Evolutionary conservation across 257 asterid species (phyloP), one percentile per base, ranked within the genome.

Genomic region (Solanum gandarillasii): DNA sequence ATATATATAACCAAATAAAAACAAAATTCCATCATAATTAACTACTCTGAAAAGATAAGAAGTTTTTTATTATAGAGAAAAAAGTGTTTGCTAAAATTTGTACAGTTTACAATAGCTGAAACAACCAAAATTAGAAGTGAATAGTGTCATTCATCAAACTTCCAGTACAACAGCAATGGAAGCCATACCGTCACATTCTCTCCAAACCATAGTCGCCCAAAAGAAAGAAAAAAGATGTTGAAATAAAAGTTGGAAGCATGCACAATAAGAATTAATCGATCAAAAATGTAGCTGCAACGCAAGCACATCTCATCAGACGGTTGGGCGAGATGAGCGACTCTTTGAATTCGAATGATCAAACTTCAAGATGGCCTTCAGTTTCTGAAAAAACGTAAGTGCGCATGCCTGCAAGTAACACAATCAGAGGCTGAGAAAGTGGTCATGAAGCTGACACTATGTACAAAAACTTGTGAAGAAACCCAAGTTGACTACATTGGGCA

Each of bases 281-380:
- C 12, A 38, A 34, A 35, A 36, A 12, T 38, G 34, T 76, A 23
- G 58, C 83, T 38, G 21, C 83, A 75, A 38, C 6, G 9, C 52
- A 38, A 38, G 55, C 83, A 38, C 83, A 6, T 75, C 48, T 38
- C 55, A 75, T 75, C 83, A 68, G 86, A 90, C 58, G 74, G 92
- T 91, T 39, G 92, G 89, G 90, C 55, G 92, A 25, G 95, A 93
- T n/a, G 94, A 91, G 36, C 85, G 67, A 46, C 86, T 91, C 89
- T 89, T 90, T 31, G 93, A 91, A 65, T 72, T 46, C 20, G 93
- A 88, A 58, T 83, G 88, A 67, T 94, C 96, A 35, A 92, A 81
- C 90, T 93, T 94, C 90, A 94, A 88, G 88, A 93, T 81, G n/a
- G 93, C 91, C 91, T 92, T 97, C 12, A 94, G 90, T 83, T 89